Base-by-base conservation (phyloP, 1,284 basidiomycete species). In the Phellopilus nigrolimitatus region DNA sequence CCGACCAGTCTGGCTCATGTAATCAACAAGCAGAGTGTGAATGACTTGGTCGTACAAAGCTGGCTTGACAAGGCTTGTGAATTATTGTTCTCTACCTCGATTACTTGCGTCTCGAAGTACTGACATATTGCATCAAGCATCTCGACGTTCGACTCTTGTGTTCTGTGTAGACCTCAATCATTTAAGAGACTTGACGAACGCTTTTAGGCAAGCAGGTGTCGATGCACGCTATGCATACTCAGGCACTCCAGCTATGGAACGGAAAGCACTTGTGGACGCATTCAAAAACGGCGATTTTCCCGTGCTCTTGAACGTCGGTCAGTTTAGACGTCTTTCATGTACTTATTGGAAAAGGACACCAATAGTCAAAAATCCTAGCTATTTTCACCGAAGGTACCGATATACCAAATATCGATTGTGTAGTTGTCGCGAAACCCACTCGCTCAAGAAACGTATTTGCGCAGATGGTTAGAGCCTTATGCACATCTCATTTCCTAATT, bases 301-400 rank as follows among this genome's bases (percentile, higher is more conserved):
- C 3, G 91, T 99, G 0, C 72, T 99, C 30, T 69, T 98, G 47
- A 98, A 98, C 63, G 98, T 95, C 64, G 88, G 91, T 89, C 52
- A 42, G 78, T 39, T 4, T 27, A 21, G 17, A 21, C 49, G 4
- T 13, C 15, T 13, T 36, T 15, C 36, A 9, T 13, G 38, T 36
- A 10, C 33, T 15, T 4, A 17, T 39, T 36, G 42, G 22, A 10
- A 7, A 42, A 9, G n/a, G 27, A 25, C n/a, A 22, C 36, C 50
- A 48, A 47, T 30, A 25, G 19, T 21, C 8, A n/a, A n/a, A n/a
- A 49, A 43, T 51, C 49, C 17, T 48, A 91, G 90, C 88, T 21
- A 89, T 98, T 47, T 72, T 98, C 57, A 95, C 92, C 0, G 94
- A 97, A 70, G 93, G 93, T 1, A 79, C 91, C 5, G 91, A 94